A percentile compares a stretch with the other conserved stretches of the same genome.
Evolutionary conservation across 495 filamentous ascomycete genomes (phyloP).

Genomic region (Chaetomidium leptoderma): DNA sequence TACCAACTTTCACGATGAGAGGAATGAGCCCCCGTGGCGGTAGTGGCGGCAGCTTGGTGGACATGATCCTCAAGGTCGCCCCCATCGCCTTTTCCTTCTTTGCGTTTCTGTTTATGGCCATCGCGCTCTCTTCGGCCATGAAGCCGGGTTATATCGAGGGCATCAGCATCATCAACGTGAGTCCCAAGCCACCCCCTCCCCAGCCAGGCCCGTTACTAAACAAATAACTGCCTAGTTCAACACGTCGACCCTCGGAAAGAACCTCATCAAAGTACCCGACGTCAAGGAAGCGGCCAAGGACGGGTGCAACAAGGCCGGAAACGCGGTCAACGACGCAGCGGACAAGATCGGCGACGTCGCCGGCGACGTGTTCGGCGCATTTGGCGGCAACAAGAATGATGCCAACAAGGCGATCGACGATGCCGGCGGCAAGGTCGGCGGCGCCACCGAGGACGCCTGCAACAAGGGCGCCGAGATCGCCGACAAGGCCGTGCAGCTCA

Average conservation of each 20-base stretch:
- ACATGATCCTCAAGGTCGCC: conserved; percentile 24
- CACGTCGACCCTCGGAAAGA: conserved; percentile 55
- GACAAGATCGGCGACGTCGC: conserved; percentile 1
- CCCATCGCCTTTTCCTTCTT: conserved; percentile 43
- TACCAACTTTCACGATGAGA: conserved; percentile 12
- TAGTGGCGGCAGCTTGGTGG: neutral
- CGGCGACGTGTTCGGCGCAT: conserved; percentile 9
- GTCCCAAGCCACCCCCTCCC: conserved; percentile 27
- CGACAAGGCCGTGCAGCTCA: conserved; percentile 29
- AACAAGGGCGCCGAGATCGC: conserved; percentile 24
- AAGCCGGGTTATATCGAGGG: conserved; percentile 55
- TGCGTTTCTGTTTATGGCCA: conserved; percentile 60
- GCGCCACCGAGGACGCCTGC: conserved; percentile 31
- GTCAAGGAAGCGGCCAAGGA: conserved; percentile 1
- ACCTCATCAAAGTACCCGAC: conserved; percentile 34
- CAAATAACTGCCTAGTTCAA: conserved; percentile 49
- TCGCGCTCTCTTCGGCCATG: conserved; percentile 65
- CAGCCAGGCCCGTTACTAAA: no score
- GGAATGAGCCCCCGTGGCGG: neutral
- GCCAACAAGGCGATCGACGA: neutral
- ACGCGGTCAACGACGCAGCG: neutral
- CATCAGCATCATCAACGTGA: conserved; percentile 61
- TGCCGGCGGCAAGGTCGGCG: conserved; percentile 15
- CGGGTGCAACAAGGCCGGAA: conserved; percentile 8
- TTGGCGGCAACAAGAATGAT: conserved; percentile 4